Evolutionary conservation across 2,329 filamentous ascomycete species (phyloP).

Genomic region (Coniella lustricola): DNA sequence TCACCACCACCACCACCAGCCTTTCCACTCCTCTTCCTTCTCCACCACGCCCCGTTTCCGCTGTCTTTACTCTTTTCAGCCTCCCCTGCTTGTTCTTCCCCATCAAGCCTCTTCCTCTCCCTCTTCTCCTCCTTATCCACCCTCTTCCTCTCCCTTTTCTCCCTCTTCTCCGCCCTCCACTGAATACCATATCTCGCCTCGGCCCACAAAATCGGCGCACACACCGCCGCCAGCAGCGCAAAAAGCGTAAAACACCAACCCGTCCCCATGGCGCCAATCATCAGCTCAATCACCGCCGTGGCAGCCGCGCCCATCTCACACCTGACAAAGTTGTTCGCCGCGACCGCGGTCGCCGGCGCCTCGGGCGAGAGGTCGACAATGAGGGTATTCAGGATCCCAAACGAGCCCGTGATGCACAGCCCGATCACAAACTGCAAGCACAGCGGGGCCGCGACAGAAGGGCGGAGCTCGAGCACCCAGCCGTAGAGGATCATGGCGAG

Average conservation of each 20-base stretch:
- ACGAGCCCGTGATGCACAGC: constrained; percentile 52
- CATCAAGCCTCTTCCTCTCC: constrained; percentile 2
- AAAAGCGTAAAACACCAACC: constrained; percentile 59
- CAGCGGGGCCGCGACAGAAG: constrained; percentile 46
- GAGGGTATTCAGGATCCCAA: constrained; percentile 56
- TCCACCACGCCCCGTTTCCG: background rate
- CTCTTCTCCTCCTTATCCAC: constrained; percentile 22
- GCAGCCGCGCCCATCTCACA: constrained; percentile 53
- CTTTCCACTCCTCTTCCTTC: background rate
- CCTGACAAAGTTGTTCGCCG: constrained; percentile 57
- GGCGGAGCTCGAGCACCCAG: constrained; percentile 47
- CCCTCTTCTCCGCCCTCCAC: constrained; percentile 45
- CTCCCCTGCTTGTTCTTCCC: background rate
- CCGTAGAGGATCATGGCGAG: constrained; percentile 48
- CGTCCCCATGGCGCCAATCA: constrained; percentile 49
- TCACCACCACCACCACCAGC: no score
- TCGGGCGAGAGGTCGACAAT: constrained; percentile 57
- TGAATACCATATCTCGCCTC: constrained; percentile 41
- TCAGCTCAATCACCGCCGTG: constrained; percentile 51
- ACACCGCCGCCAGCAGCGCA: constrained; percentile 40
- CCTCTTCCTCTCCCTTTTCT: constrained; percentile 29
- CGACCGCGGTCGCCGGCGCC: constrained; percentile 54
- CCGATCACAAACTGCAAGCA: constrained; percentile 52
- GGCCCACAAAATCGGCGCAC: constrained; percentile 42
- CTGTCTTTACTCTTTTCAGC: background rate